These are phyloP conservation scores for Helotiales sp. DNA, from an alignment of 2,329 filamentous ascomycete genomes.

Conservation along the genomic window DNA sequence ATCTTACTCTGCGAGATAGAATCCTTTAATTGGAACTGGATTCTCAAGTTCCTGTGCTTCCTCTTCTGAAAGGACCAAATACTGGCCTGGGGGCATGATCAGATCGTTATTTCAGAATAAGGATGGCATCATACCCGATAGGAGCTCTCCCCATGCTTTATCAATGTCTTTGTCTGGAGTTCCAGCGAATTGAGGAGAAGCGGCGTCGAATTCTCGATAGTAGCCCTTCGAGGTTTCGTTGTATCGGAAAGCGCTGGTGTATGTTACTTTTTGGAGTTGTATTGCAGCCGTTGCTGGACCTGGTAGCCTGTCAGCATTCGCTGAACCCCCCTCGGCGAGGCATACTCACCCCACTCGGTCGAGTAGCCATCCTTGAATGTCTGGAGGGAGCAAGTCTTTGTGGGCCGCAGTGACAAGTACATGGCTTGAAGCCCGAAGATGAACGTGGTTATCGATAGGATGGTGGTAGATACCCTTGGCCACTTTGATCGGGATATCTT, in stretches of 20 bases:
- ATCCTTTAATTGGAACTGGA: slow-evolving; percentile 14
- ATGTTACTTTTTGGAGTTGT: slow-evolving; percentile 26
- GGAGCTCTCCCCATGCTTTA: slow-evolving; percentile 29
- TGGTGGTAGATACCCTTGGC: slow-evolving; percentile 9
- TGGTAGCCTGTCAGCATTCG: neutral
- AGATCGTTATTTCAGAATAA: neutral
- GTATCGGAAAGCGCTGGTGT: slow-evolving; percentile 32
- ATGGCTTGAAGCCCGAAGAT: slow-evolving; percentile 13
- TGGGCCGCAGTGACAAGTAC: neutral
- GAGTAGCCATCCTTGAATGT: slow-evolving; percentile 8
- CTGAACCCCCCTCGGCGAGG: neutral
- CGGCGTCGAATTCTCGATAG: slow-evolving; percentile 27
- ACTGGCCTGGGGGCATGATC: slow-evolving; percentile 21
- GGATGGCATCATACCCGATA: slow-evolving; percentile 20
- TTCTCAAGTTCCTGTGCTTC: slow-evolving; percentile 25
- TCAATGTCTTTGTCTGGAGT: slow-evolving; percentile 30
- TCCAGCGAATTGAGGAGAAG: slow-evolving; percentile 27
- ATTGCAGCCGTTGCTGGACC: slow-evolving; percentile 19
- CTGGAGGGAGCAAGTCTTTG: neutral
- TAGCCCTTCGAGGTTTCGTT: slow-evolving; percentile 24
- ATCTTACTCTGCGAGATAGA: slow-evolving; percentile 30
- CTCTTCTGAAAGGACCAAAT: slow-evolving; percentile 25
- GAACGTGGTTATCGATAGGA: slow-evolving; percentile 11
- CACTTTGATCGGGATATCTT: neutral
- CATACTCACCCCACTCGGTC: slow-evolving; percentile 20